Evolutionary conservation across 345 rosid genomes (phyloP).

Genomic region (Acer yangbiense): DNA sequence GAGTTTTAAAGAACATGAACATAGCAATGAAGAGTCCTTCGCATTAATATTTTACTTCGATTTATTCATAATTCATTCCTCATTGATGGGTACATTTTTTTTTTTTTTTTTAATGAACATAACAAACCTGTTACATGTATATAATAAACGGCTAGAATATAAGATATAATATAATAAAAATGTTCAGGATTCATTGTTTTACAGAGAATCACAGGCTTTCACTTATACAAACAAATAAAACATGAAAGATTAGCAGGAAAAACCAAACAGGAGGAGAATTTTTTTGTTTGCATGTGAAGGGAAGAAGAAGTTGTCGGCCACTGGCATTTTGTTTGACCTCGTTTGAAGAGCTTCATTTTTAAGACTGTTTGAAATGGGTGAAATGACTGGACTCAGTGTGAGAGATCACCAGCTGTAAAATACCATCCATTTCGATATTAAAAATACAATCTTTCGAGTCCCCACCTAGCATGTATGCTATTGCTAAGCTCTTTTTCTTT

Average conservation of each 20-base stretch:
- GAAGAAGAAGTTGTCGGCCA: conserved; percentile 54
- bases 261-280: neutral
- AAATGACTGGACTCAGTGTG: neutral
- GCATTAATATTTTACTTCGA: conserved; percentile 10
- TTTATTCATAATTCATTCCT: neutral
- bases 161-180: neutral
- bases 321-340: conserved; percentile 33
- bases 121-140: neutral
- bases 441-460: neutral
- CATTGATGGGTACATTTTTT: neutral
- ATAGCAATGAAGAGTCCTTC: conserved; percentile 31
- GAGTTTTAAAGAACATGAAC: conserved; percentile 9
- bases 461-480: neutral
- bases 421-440: conserved; percentile 2
- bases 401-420: conserved; percentile 16
- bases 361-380: conserved; percentile 11
- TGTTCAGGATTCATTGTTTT: neutral
- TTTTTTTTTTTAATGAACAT: neutral
- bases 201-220: neutral
- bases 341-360: conserved; percentile 26
- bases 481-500: neutral
- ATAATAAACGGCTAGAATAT: neutral
- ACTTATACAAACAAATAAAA: neutral
- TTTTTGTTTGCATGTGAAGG: conserved; percentile 45
- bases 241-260: neutral